Evolutionary conservation across 2,329 filamentous ascomycete species (phyloP).

Genomic region (Ceratocystis cubensis): DNA sequence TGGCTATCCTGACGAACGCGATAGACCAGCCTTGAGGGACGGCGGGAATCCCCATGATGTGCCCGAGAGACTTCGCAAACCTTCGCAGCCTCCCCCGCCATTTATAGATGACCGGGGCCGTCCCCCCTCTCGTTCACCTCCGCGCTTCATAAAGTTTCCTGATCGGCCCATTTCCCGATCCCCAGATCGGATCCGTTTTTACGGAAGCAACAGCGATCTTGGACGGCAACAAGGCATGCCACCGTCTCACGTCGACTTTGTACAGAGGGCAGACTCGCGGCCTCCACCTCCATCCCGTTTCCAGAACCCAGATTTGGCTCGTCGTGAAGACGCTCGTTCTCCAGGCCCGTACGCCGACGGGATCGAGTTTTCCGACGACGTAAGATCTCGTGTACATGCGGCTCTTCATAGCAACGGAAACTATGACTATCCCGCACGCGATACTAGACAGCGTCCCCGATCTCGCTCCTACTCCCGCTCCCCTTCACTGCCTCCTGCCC

Average conservation of each 20-base stretch:
- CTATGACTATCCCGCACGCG: neutral
- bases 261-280: neutral
- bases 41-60: neutral
- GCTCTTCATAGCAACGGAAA: neutral
- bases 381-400: neutral
- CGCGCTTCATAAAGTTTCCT: neutral
- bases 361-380: neutral
- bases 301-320: neutral
- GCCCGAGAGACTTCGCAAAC: slow-evolving; percentile 1
- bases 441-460: neutral
- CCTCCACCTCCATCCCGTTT: neutral
- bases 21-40: neutral
- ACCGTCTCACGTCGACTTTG: neutral
- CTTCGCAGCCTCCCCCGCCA: neutral
- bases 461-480: neutral
- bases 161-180: slow-evolving; percentile 13
- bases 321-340: neutral
- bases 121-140: slow-evolving; percentile 10
- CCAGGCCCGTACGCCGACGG: neutral
- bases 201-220: neutral
- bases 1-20: neutral
- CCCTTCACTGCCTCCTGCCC: neutral
- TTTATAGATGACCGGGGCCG: neutral
- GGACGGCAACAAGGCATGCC: neutral
- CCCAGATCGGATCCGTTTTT: slow-evolving; percentile 2